phyloP scores from a whole-genome alignment of 2,329 filamentous ascomycete genomes.

The Thermothelomyces thermophilus region DNA sequence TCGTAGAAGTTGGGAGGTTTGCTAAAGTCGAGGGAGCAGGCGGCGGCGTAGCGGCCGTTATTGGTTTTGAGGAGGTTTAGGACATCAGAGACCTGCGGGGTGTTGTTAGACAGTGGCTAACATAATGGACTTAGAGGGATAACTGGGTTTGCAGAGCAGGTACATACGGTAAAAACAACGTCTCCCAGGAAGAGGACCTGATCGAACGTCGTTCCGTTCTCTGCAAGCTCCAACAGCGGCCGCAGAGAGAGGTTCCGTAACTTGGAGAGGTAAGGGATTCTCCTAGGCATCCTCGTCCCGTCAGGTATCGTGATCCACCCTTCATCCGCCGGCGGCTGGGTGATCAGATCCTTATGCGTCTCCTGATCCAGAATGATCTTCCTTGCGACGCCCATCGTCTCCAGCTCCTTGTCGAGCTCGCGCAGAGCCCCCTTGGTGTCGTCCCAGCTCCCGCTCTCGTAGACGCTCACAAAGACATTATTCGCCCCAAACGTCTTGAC shows the following conservation, averaged over 20 bases:
- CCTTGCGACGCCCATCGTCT: constrained; percentile 42
- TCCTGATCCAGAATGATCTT: constrained; percentile 52
- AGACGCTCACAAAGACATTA: constrained; percentile 59
- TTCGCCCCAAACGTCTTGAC: constrained; percentile 50
- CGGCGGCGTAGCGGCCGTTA: constrained; percentile 50
- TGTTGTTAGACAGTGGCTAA: constrained; percentile 14
- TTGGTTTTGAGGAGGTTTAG: constrained; percentile 48
- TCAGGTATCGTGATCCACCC: constrained; percentile 56
- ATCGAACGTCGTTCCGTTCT: constrained; percentile 46
- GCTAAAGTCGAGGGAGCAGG: constrained; percentile 55
- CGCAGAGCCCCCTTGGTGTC: constrained; percentile 55
- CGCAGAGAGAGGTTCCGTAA: constrained; percentile 57
- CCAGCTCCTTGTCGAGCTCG: constrained; percentile 49
- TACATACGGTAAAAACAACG: constrained; percentile 48
- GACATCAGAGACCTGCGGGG: constrained; percentile 37
- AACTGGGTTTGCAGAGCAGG: not conserved
- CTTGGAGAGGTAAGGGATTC: constrained; percentile 61
- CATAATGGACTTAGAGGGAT: not conserved
- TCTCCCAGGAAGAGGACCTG: constrained; percentile 56
- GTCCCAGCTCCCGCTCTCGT: constrained; percentile 64
- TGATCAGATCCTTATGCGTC: constrained; percentile 45
- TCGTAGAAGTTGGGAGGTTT: constrained; percentile 50
- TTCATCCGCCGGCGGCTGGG: constrained; percentile 28
- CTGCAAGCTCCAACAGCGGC: constrained; percentile 46
- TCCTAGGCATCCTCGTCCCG: constrained; percentile 48